Evolutionary conservation across 768 basidiomycete species (phyloP), one percentile per base, ranked within the genome.

Genomic region (Neoboletus subvelutipes): DNA sequence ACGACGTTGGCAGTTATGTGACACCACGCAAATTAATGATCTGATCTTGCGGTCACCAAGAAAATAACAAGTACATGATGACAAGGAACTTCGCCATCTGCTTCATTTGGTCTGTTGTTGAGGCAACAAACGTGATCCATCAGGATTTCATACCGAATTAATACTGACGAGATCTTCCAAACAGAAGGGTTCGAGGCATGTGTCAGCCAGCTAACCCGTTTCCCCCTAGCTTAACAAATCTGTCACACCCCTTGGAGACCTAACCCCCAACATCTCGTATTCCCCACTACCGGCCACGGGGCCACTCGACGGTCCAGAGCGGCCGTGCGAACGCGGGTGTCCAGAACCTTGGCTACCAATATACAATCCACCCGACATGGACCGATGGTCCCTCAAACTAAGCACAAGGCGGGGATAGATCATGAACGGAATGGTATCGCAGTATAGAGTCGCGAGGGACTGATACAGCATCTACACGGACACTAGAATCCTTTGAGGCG

Each of bases 381-480:
- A 49, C 8, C 34, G 42, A 31, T 53, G 15, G 3, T 26, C 13
- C 10, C 41, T 60, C n/a, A 60, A 39, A 33, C 34, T 22, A 37
- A 62, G 34, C n/a, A 54, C 55, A 9, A 62, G 29, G 28, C 55
- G 58, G 2, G 43, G 39, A 46, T 50, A 60, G 17, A 60, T 56
- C 33, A 62, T 20, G 24, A 31, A 60, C 2, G 58, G 61, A 4
- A 60, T 11, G n/a, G 33, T 36, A 10, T 29, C 8, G 20, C n/a
- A 34, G 46, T 45, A 59, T 7, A 50, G 36, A 1, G 1, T 12
- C 15, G 12, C 26, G 22, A 61, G 1, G 1, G 22, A 5, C 1
- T 4, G 0, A 34, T 53, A 62, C 12, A 26, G 3, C 7, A 47
- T 12, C 60, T 56, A 29, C 18, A 41, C 4, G 15, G 1, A 10